These are phyloP conservation scores for Tagetes erecta DNA, from an alignment of 129 eudicot species.

Conservation along the genomic window DNA sequence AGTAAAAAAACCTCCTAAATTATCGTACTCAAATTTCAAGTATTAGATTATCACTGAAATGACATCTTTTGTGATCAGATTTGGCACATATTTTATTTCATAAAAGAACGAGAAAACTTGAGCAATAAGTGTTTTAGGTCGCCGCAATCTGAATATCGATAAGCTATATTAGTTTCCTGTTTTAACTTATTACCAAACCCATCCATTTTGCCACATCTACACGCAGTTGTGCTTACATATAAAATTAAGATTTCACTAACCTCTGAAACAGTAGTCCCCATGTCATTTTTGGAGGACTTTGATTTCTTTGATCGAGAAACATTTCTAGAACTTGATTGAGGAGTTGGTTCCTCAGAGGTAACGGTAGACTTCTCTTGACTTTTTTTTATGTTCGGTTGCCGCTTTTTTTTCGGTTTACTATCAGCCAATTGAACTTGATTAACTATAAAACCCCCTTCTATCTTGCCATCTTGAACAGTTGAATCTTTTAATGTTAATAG, in stretches of 20 bases:
- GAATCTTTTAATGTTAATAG: conserved; percentile 25
- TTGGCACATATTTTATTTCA: no score
- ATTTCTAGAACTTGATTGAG: conserved; percentile 35
- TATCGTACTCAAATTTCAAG: no score
- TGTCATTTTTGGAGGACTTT: conserved; percentile 27
- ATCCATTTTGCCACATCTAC: background rate
- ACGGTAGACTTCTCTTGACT: conserved; percentile 37
- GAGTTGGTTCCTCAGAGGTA: conserved; percentile 35
- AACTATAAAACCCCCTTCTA: conserved; percentile 20
- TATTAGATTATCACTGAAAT: no score
- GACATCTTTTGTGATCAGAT: no score
- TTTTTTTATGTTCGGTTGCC: conserved; percentile 44
- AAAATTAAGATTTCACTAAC: conserved; percentile 41
- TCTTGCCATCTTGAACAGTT: conserved; percentile 32
- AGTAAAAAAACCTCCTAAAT: no score
- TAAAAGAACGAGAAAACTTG: no score
- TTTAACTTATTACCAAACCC: conserved; percentile 5
- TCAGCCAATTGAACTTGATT: conserved; percentile 30
- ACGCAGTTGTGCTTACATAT: background rate
- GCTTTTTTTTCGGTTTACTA: conserved; percentile 47
- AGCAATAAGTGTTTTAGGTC: no score
- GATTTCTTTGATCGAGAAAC: conserved; percentile 45
- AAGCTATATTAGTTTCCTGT: no score
- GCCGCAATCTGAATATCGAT: no score
- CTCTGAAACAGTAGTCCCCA: conserved; percentile 41